These are phyloP conservation scores for Graphilbum sp. DNA, from an alignment of 2,329 filamentous ascomycete species.

Conservation along the genomic window DNA sequence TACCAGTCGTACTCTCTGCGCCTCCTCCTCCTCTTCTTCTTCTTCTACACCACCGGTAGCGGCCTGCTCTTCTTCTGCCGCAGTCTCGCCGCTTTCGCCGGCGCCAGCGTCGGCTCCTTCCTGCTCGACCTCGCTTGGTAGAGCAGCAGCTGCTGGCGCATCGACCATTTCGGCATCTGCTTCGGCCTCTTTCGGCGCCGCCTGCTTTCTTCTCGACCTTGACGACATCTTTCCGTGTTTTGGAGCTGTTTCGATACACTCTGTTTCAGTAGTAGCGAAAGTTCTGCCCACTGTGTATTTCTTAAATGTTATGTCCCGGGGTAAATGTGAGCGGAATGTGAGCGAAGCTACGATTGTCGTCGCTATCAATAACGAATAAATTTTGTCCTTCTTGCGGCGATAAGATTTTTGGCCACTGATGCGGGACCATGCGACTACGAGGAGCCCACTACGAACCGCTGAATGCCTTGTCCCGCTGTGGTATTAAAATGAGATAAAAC, in stretches of 20 bases:
- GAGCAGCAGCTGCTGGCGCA: constrained; percentile 13
- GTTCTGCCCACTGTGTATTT: too few relatives aligned
- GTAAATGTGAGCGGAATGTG: not conserved
- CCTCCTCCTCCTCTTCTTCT: constrained; percentile 27
- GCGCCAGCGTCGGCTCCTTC: constrained; percentile 9
- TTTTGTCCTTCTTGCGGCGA: not conserved
- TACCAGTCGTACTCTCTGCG: constrained; percentile 48
- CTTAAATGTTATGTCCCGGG: too few relatives aligned
- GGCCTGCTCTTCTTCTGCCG: constrained; percentile 10
- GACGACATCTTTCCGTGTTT: constrained; percentile 6
- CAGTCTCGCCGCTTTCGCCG: not conserved
- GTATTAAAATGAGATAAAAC: too few relatives aligned
- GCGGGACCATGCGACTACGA: too few relatives aligned
- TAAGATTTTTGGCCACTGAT: not conserved
- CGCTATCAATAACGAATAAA: not conserved
- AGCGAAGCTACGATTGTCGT: not conserved
- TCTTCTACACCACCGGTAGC: constrained; percentile 15
- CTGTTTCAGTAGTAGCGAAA: too few relatives aligned
- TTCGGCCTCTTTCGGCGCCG: constrained; percentile 6
- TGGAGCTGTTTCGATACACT: not conserved
- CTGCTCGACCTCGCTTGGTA: not conserved
- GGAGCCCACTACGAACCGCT: too few relatives aligned
- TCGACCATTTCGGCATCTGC: constrained; percentile 27
- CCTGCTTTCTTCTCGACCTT: constrained; percentile 6
- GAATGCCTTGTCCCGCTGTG: too few relatives aligned